Conservation (phyloP, 495 filamentous ascomycete species). For the Polyplosphaeria fusca region DNA sequence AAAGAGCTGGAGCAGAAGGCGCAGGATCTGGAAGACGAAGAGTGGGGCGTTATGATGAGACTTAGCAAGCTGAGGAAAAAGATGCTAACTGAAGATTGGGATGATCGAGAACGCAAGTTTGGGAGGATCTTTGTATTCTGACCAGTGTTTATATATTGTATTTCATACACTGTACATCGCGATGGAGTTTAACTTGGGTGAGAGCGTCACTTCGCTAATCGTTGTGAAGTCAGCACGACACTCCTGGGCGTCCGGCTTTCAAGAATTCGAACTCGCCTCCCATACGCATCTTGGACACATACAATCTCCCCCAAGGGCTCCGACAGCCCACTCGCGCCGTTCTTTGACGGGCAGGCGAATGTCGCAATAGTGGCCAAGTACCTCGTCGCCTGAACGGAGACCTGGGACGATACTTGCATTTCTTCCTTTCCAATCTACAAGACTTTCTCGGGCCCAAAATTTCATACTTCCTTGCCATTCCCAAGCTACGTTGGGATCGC, state of each 20-base stretch:
- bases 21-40: conserved; percentile 29
- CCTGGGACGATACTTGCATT: conserved; percentile 44
- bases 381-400: conserved; percentile 74
- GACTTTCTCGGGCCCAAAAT: conserved; percentile 54
- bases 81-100: conserved; percentile 24
- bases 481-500: conserved; percentile 91
- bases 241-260: too few relatives aligned
- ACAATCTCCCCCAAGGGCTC: conserved; percentile 80
- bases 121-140: conserved; percentile 26
- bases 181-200: too few relatives aligned
- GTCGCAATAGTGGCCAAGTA: conserved; percentile 93
- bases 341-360: conserved; percentile 70
- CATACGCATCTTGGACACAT: conserved; percentile 74
- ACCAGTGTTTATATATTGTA: neutral
- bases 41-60: conserved; percentile 25
- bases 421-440: conserved; percentile 47
- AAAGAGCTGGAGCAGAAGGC: conserved; percentile 22
- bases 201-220: too few relatives aligned
- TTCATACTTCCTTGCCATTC: conserved; percentile 86
- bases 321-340: conserved; percentile 82
- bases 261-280: too few relatives aligned
- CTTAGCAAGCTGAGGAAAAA: conserved; percentile 25
- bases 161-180: too few relatives aligned
- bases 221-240: too few relatives aligned
- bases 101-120: conserved; percentile 25